phyloP scores from a whole-genome alignment of 768 basidiomycete species.

The Neoboletus subvelutipes region DNA sequence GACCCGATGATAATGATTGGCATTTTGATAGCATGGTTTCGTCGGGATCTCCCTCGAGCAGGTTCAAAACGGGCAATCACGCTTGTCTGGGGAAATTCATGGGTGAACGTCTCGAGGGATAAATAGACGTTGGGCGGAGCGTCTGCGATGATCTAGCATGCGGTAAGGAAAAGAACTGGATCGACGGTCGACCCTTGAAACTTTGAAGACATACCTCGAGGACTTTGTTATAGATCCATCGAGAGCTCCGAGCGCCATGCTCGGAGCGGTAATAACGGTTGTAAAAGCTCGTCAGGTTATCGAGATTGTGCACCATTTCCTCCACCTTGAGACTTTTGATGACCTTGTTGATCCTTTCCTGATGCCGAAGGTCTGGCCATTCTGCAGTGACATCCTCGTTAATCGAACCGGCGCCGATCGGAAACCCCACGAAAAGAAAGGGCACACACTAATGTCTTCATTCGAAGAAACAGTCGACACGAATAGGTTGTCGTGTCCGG shows the following conservation, averaged over 20 bases:
- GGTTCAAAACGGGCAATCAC: conserved; percentile 31
- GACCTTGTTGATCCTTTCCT: conserved; percentile 13
- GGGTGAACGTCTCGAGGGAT: too few species aligned
- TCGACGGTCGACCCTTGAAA: too few species aligned
- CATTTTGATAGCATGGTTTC: conserved; percentile 6
- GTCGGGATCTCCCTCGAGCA: background rate
- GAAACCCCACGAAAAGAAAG: background rate
- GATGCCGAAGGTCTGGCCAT: conserved; percentile 16
- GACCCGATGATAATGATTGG: conserved; percentile 40
- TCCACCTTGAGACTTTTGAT: background rate
- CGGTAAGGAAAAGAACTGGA: background rate
- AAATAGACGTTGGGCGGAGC: conserved; percentile 12
- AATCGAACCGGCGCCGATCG: too few species aligned
- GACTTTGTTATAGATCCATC: conserved; percentile 34
- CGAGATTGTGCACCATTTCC: conserved; percentile 39
- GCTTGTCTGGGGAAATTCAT: conserved; percentile 22
- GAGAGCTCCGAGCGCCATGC: conserved; percentile 39
- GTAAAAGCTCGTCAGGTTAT: conserved; percentile 40
- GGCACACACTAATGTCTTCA: background rate
- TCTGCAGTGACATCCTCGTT: background rate
- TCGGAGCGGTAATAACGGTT: conserved; percentile 27
- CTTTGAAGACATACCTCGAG: conserved; percentile 9
- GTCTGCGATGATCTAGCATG: conserved; percentile 7
- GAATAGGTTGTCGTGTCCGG: background rate
- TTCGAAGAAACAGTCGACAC: background rate